Evolutionary conservation across 2,329 filamentous ascomycete genomes (phyloP).

Genomic region (Aspergillus ustus): DNA sequence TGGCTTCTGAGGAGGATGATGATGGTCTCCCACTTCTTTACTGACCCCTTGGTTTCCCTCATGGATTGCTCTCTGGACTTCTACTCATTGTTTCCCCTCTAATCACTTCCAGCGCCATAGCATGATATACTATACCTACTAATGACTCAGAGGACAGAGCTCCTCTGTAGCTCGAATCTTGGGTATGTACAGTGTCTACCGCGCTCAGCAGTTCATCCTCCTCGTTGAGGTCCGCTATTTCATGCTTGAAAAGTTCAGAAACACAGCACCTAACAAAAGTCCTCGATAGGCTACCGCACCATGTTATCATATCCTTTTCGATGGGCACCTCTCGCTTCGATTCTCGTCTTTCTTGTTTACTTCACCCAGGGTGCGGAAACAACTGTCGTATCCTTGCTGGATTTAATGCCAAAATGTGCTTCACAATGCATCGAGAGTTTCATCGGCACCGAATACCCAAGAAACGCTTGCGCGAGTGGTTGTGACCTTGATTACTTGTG

Average conservation of each 20-base stretch:
- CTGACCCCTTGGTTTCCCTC: not conserved
- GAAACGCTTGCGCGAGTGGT: slow-evolving; percentile 53
- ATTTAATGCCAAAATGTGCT: slow-evolving; percentile 63
- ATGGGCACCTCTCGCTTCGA: slow-evolving; percentile 31
- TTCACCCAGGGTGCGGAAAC: slow-evolving; percentile 27
- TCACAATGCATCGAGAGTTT: slow-evolving; percentile 66
- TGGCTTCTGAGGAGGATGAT: slow-evolving; percentile 20
- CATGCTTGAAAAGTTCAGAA: not conserved
- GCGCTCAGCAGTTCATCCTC: not conserved
- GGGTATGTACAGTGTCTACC: slow-evolving; percentile 22
- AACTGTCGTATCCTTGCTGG: slow-evolving; percentile 37
- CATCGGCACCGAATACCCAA: slow-evolving; percentile 62
- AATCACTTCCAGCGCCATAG: slow-evolving; percentile 18
- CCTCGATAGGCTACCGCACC: slow-evolving; percentile 35
- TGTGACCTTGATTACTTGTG: slow-evolving; percentile 68
- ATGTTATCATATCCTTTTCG: slow-evolving; percentile 39
- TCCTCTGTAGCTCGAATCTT: slow-evolving; percentile 24
- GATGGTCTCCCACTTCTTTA: slow-evolving; percentile 5
- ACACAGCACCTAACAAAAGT: slow-evolving; percentile 22
- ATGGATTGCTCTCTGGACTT: not conserved
- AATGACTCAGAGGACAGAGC: slow-evolving; percentile 31
- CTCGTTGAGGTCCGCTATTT: not conserved
- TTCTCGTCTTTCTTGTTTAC: slow-evolving; percentile 28
- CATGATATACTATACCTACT: slow-evolving; percentile 29
- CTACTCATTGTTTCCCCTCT: slow-evolving; percentile 6